Conservation (phyloP, 306 rosid genomes). For the Comarum palustre region DNA sequence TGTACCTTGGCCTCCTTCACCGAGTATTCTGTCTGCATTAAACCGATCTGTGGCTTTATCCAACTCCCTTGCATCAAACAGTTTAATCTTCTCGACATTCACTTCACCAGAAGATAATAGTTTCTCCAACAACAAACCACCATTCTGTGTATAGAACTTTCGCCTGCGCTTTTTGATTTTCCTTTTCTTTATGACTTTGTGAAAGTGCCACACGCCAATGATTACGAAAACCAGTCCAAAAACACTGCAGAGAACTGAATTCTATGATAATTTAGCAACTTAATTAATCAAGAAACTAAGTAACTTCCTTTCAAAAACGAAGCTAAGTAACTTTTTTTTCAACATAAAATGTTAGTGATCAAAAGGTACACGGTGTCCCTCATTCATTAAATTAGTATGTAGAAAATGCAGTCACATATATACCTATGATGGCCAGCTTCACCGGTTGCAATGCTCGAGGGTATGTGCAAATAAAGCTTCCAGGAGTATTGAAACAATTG, state of each 20-base stretch:
- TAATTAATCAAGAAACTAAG: too few relatives aligned
- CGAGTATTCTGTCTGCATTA: constrained; percentile 4
- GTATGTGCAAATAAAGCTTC: not conserved
- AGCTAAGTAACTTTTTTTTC: too few relatives aligned
- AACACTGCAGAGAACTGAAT: not conserved
- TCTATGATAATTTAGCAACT: not conserved
- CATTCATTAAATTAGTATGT: not conserved
- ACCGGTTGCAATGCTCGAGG: not conserved
- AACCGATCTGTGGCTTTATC: constrained; percentile 7
- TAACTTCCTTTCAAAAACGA: too few relatives aligned
- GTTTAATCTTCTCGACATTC: not conserved
- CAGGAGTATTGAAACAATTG: accelerated
- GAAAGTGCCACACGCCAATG: not conserved
- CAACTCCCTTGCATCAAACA: not conserved
- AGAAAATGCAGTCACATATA: not conserved
- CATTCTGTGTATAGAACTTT: not conserved
- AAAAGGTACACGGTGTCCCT: too few relatives aligned
- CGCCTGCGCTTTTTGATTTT: not conserved
- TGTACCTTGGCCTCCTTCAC: not conserved
- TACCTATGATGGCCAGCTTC: not conserved
- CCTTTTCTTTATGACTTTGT: not conserved
- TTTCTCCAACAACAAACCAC: constrained; percentile 1
- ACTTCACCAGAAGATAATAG: not conserved
- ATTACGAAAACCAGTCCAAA: not conserved
- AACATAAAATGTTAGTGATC: too few relatives aligned